These are phyloP conservation scores for Pilasporangium apinafurcum DNA, from an alignment of 352 stramenopile genomes.

Conservation along the genomic window DNA sequence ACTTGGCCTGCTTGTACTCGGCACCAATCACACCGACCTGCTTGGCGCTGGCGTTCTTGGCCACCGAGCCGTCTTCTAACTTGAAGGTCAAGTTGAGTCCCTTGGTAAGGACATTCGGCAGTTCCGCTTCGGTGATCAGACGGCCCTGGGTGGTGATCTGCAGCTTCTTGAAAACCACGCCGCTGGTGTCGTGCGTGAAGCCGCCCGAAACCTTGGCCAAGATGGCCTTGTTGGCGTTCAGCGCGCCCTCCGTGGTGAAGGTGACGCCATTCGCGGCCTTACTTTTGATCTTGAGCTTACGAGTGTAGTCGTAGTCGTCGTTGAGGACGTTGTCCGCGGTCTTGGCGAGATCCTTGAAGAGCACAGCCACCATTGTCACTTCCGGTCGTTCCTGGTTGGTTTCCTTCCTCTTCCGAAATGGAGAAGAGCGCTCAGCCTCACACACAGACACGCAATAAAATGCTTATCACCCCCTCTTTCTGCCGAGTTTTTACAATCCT, in stretches of 20 bases:
- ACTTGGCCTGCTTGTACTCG: constrained; percentile 75
- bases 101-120: constrained; percentile 70
- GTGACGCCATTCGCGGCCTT: constrained; percentile 66
- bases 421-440: constrained; percentile 8
- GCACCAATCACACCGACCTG: constrained; percentile 66
- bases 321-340: constrained; percentile 63
- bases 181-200: constrained; percentile 62
- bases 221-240: constrained; percentile 81
- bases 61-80: constrained; percentile 72
- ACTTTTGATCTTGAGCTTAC: constrained; percentile 81
- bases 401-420: constrained; percentile 48
- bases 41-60: constrained; percentile 67
- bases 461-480: constrained; percentile 1
- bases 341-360: constrained; percentile 83
- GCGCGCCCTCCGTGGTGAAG: constrained; percentile 69
- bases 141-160: constrained; percentile 77
- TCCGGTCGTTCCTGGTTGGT: constrained; percentile 2
- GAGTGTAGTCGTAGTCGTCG: constrained; percentile 76
- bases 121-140: constrained; percentile 70
- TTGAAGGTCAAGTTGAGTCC: constrained; percentile 81
- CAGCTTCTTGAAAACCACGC: constrained; percentile 83
- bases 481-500: constrained; percentile 4
- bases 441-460: constrained; percentile 16
- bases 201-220: constrained; percentile 71
- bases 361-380: constrained; percentile 35